These are phyloP conservation scores for Cyberlindnera maritima DNA, from an alignment of 805 yeast species.

Conservation along the genomic window DNA sequence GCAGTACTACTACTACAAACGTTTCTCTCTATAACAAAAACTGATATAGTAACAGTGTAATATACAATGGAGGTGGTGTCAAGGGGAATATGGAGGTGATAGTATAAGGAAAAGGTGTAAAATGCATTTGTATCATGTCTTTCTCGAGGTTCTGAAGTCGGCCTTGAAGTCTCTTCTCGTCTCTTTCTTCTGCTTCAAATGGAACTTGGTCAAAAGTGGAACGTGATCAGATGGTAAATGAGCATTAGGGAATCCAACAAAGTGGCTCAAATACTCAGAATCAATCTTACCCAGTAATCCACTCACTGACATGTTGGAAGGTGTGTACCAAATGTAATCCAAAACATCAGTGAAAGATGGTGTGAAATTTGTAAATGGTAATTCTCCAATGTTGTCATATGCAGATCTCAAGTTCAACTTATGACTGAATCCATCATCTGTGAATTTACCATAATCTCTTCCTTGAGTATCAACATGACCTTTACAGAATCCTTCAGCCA, in stretches of 20 bases:
- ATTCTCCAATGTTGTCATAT: conserved; percentile 79
- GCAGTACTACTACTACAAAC: too few relatives aligned
- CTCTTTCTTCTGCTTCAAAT: conserved; percentile 34
- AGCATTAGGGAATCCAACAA: conserved; percentile 91
- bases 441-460: conserved; percentile 86
- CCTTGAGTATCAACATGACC: conserved; percentile 81
- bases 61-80: conserved; percentile 1
- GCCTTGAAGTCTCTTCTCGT: conserved; percentile 24
- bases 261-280: conserved; percentile 66
- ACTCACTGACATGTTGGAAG: conserved; percentile 72
- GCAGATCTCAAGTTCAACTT: conserved; percentile 80
- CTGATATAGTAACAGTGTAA: neutral
- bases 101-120: neutral
- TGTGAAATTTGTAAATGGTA: conserved; percentile 92
- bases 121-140: conserved; percentile 23
- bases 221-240: conserved; percentile 94
- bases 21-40: neutral
- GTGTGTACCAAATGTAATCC: conserved; percentile 95
- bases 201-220: conserved; percentile 75
- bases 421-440: conserved; percentile 85
- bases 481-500: conserved; percentile 77
- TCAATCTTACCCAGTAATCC: conserved; percentile 88
- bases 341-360: conserved; percentile 91
- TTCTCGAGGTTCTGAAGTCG: conserved; percentile 30
- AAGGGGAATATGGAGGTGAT: neutral